phyloP scores from a whole-genome alignment of 805 yeast species.

The Saturnispora quitensis region DNA sequence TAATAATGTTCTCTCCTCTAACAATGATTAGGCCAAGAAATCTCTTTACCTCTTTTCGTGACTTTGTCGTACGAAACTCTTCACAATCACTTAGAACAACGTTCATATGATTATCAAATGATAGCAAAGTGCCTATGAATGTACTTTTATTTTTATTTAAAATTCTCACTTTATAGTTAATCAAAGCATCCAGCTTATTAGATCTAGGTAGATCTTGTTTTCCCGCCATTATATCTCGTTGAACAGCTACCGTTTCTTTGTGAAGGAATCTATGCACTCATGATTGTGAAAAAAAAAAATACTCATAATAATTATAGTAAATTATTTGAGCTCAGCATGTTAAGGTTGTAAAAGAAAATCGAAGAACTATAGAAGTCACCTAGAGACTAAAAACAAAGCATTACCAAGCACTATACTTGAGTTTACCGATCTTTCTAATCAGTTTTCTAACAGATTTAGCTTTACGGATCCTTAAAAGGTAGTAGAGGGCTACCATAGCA shows the following conservation, averaged over 20 bases:
- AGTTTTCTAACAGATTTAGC: neutral
- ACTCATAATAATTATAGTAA: neutral
- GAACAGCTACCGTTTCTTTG: neutral
- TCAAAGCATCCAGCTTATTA: conserved; percentile 48
- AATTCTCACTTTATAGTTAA: conserved; percentile 66
- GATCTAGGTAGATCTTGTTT: conserved; percentile 31
- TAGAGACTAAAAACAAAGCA: neutral
- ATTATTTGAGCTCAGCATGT: neutral
- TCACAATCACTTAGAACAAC: conserved; percentile 76
- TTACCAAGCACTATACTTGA: conserved; percentile 4
- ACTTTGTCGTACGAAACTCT: conserved; percentile 69
- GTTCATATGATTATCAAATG: conserved; percentile 87
- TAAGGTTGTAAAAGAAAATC: neutral
- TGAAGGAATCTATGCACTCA: neutral
- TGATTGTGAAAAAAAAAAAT: neutral
- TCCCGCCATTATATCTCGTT: conserved; percentile 16
- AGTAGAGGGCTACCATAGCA: conserved; percentile 31
- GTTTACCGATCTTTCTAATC: conserved; percentile 1
- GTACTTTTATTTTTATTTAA: conserved; percentile 70
- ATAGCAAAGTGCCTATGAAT: conserved; percentile 69
- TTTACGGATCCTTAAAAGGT: conserved; percentile 26
- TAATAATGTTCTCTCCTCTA: conserved; percentile 81
- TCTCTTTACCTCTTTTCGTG: conserved; percentile 61
- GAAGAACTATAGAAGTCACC: neutral
- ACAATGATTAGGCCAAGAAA: conserved; percentile 71